phyloP scores from a whole-genome alignment of 2,329 filamentous ascomycete genomes.

The Calcarisporium arbuscula region DNA sequence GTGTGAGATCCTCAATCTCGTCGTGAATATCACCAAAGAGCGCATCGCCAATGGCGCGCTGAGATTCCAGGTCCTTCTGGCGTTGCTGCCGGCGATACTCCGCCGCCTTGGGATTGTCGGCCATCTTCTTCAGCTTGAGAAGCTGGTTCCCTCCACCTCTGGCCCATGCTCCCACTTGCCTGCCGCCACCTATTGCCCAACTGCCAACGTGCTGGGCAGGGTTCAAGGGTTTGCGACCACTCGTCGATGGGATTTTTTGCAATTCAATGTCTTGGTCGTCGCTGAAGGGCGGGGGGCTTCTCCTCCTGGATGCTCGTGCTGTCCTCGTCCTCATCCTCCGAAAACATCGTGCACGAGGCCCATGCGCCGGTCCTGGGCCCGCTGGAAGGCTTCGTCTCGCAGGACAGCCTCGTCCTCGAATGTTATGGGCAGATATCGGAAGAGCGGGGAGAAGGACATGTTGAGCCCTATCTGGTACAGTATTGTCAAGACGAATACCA shows the following conservation, averaged over 20 bases:
- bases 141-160: conserved; percentile 43
- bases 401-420: conserved; percentile 90
- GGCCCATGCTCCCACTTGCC: conserved; percentile 26
- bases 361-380: conserved; percentile 66
- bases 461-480: conserved; percentile 79
- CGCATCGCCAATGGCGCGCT: conserved; percentile 68
- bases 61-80: conserved; percentile 62
- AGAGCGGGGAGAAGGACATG: conserved; percentile 73
- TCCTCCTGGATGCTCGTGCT: conserved; percentile 29
- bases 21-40: conserved; percentile 85
- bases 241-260: conserved; percentile 25
- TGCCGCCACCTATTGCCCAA: conserved; percentile 32
- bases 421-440: conserved; percentile 86
- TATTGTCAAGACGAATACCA: conserved; percentile 62
- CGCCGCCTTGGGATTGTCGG: conserved; percentile 31
- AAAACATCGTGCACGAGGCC: conserved; percentile 51
- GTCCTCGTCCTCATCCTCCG: conserved; percentile 38
- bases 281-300: conserved; percentile 20
- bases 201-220: conserved; percentile 41
- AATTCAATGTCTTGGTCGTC: conserved; percentile 33
- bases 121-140: conserved; percentile 32
- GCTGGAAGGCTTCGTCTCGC: conserved; percentile 84
- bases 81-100: conserved; percentile 43
- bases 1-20: conserved; percentile 89
- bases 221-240: conserved; percentile 28